These are phyloP conservation scores for Zelonia costaricensis DNA, from an alignment of 208 protist species.

Conservation along the genomic window DNA sequence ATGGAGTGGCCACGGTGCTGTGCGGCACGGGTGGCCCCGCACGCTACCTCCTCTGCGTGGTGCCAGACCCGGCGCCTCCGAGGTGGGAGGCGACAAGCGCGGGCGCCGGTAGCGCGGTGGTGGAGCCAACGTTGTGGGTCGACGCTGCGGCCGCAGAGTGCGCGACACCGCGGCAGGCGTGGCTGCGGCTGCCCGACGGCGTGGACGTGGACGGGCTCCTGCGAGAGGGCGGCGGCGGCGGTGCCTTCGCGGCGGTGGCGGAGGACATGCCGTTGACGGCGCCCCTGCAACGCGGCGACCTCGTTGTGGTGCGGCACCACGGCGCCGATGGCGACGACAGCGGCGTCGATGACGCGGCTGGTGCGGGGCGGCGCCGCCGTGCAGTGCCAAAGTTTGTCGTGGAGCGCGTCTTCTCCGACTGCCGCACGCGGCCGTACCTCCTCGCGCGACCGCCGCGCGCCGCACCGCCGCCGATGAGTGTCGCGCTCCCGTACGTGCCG, in stretches of 20 bases:
- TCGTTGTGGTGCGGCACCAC: constrained; percentile 39
- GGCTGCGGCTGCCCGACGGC: constrained; percentile 38
- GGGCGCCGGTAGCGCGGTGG: not conserved
- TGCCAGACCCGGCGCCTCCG: constrained; percentile 14
- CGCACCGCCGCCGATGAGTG: constrained; percentile 9
- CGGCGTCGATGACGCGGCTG: not conserved
- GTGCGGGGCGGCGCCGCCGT: not conserved
- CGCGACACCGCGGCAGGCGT: constrained; percentile 32
- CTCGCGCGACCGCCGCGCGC: not conserved
- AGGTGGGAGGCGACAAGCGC: not conserved
- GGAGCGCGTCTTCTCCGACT: constrained; percentile 24
- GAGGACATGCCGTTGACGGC: constrained; percentile 41
- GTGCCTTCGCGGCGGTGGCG: constrained; percentile 39
- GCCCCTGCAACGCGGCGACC: constrained; percentile 50
- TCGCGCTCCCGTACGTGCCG: constrained; percentile 8
- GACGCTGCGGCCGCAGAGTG: too few species aligned
- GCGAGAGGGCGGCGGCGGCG: constrained; percentile 29
- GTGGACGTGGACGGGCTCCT: constrained; percentile 35
- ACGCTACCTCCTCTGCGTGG: constrained; percentile 8
- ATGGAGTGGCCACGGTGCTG: constrained; percentile 6
- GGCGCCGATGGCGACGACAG: too few species aligned
- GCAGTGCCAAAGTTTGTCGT: constrained; percentile 18
- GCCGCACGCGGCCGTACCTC: constrained; percentile 24
- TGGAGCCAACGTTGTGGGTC: constrained; percentile 26
- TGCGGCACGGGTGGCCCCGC: not conserved